These are phyloP conservation scores for Scheffersomyces stambukii DNA, from an alignment of 1,139 yeast genomes.

Conservation along the genomic window DNA sequence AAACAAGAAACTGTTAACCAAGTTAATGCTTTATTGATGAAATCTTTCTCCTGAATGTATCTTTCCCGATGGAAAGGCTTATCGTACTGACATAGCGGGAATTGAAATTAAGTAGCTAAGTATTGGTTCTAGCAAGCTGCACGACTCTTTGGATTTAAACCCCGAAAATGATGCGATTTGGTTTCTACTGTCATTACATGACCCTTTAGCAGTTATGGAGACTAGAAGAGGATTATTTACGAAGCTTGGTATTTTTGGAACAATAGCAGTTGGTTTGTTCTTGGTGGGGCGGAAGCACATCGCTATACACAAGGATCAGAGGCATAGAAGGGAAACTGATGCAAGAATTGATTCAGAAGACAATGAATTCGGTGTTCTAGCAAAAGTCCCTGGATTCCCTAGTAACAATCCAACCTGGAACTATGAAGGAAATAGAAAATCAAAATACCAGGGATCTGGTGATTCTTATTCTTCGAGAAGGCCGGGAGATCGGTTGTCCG, in stretches of 20 bases:
- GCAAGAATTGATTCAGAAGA: slow-evolving; percentile 30
- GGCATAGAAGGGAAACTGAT: slow-evolving; percentile 37
- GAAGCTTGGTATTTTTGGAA: slow-evolving; percentile 33
- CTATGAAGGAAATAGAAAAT: slow-evolving; percentile 38
- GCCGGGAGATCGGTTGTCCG: slow-evolving; percentile 42
- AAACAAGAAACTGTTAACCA: too few relatives aligned
- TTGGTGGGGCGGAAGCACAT: slow-evolving; percentile 36
- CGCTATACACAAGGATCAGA: slow-evolving; percentile 29
- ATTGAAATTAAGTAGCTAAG: too few relatives aligned
- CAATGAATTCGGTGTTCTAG: slow-evolving; percentile 27
- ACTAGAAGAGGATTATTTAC: slow-evolving; percentile 33
- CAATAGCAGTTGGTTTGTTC: slow-evolving; percentile 29
- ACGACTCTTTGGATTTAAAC: too few relatives aligned
- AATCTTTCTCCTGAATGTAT: too few relatives aligned
- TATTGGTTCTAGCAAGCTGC: too few relatives aligned
- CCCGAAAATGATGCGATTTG: too few relatives aligned
- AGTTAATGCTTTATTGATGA: too few relatives aligned
- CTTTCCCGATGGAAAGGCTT: too few relatives aligned
- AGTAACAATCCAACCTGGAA: slow-evolving; percentile 23
- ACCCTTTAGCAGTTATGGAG: too few relatives aligned
- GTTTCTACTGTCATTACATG: too few relatives aligned
- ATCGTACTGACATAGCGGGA: too few relatives aligned
- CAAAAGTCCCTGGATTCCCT: slow-evolving; percentile 37
- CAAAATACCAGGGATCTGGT: slow-evolving; percentile 66
- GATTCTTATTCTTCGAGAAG: slow-evolving; percentile 51